These are phyloP conservation scores for Coniochaeta pulveracea DNA, from an alignment of 2,329 filamentous ascomycete species.

Conservation along the genomic window DNA sequence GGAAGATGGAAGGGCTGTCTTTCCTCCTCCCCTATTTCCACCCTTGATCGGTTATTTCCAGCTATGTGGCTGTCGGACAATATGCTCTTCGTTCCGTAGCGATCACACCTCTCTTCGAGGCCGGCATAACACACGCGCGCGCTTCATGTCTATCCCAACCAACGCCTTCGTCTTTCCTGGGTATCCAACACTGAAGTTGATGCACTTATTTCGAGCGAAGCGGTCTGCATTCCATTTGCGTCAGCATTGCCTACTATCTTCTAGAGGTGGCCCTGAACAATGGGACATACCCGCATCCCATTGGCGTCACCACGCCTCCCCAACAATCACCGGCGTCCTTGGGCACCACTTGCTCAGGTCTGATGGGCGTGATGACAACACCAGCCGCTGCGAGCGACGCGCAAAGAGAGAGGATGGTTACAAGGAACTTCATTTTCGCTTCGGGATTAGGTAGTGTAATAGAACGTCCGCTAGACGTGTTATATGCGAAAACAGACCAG, in stretches of 20 bases:
- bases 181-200: too few relatives aligned
- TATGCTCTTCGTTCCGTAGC: too few relatives aligned
- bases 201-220: not conserved
- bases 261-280: too few relatives aligned
- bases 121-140: too few relatives aligned
- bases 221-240: not conserved
- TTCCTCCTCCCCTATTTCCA: too few relatives aligned
- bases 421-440: slow-evolving; percentile 28
- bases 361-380: slow-evolving; percentile 44
- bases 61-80: too few relatives aligned
- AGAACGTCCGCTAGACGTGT: not conserved
- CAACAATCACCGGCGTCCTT: slow-evolving; percentile 38
- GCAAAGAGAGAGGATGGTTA: slow-evolving; percentile 28
- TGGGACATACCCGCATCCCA: slow-evolving; percentile 42
- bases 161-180: too few relatives aligned
- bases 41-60: too few relatives aligned
- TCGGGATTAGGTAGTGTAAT: not conserved
- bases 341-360: slow-evolving; percentile 36
- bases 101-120: too few relatives aligned
- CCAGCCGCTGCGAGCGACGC: slow-evolving; percentile 37
- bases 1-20: too few relatives aligned
- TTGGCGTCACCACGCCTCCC: slow-evolving; percentile 43
- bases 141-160: too few relatives aligned
- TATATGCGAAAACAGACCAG: slow-evolving; percentile 1
- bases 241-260: too few relatives aligned